Conservation (phyloP, 2,329 filamentous ascomycete genomes). For the Dactylonectria macrodidyma region DNA sequence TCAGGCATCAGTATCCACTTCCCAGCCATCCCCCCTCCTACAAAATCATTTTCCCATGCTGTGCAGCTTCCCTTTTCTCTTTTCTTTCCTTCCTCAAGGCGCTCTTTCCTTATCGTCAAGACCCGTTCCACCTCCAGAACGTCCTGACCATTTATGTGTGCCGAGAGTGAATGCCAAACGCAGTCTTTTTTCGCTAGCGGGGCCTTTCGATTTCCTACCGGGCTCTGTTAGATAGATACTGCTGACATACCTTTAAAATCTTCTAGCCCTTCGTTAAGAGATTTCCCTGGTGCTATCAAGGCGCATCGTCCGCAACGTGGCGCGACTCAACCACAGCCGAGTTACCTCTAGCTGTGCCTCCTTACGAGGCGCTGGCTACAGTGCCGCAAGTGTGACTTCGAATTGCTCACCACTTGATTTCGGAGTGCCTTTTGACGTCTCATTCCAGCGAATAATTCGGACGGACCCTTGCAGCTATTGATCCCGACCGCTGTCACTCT, state of each 20-base stretch:
- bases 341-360: not conserved
- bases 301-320: not conserved
- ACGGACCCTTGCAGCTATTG: not conserved
- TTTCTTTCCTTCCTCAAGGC: slow-evolving; percentile 69
- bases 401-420: not conserved
- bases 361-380: not conserved
- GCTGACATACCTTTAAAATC: slow-evolving; percentile 72
- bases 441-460: not conserved
- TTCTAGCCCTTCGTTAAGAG: not conserved
- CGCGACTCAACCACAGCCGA: not conserved
- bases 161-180: slow-evolving; percentile 78
- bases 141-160: slow-evolving; percentile 93
- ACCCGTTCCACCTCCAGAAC: slow-evolving; percentile 77
- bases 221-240: slow-evolving; percentile 98
- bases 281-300: not conserved
- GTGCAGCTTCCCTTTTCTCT: slow-evolving; percentile 48
- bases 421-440: not conserved
- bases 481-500: slow-evolving; percentile 10
- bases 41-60: slow-evolving; percentile 30
- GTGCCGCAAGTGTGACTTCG: slow-evolving; percentile 2
- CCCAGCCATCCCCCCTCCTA: slow-evolving; percentile 11
- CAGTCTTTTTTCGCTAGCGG: slow-evolving; percentile 99
- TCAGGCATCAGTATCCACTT: slow-evolving; percentile 44
- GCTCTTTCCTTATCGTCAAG: slow-evolving; percentile 97
- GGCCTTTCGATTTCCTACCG: slow-evolving; percentile 76